Base-by-base conservation (phyloP, 495 filamentous ascomycete genomes). In the Penicillium lagena region DNA sequence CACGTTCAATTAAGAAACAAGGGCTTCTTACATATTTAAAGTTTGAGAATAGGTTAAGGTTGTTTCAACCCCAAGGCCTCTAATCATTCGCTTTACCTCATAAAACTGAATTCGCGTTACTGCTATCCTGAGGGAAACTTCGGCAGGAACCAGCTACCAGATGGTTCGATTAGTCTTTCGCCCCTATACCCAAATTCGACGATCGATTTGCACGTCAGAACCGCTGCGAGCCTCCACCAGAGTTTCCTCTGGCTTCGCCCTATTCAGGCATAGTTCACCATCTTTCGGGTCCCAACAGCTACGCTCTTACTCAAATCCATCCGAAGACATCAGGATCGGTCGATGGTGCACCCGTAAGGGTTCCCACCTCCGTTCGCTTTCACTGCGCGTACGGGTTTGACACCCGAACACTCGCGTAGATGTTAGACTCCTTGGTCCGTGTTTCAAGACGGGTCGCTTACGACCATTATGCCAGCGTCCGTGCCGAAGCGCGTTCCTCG, bases 41-140 rank as follows among this genome's bases (percentile, higher is more conserved):
- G 78, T 81, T 82, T 79, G 75, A 83, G 79, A 82, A 81, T 82
- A 78, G 75, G 79, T 83, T 75, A 81, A 82, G 77, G 78, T 75
- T 81, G 71, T 82, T 77, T 72, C 71, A 78, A 74, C 79, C 77
- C 77, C 77, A 78, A 80, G 75, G 77, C 80, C 78, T 81, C 78
- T 83, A 82, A 82, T 82, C 75, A 83, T 83, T 82, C 76, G 78
- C 80, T 82, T 82, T 83, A 83, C 80, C 78, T 81, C 76, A 83
- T 83, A 81, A 81, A 82, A 80, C 77, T 81, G 73, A 80, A 49
- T 49, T 73, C 67, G 74, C 72, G 75, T 78, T 76, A 80, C 79
- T 83, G 76, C 77, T 83, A 83, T 83, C 74, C 78, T 82, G 72
- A 82, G 76, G 77, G 76, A 82, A 82, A 82, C 79, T 83, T 83